Conservation (phyloP, 208 protist genomes). For the Vickermania ingenoplastis region DNA sequence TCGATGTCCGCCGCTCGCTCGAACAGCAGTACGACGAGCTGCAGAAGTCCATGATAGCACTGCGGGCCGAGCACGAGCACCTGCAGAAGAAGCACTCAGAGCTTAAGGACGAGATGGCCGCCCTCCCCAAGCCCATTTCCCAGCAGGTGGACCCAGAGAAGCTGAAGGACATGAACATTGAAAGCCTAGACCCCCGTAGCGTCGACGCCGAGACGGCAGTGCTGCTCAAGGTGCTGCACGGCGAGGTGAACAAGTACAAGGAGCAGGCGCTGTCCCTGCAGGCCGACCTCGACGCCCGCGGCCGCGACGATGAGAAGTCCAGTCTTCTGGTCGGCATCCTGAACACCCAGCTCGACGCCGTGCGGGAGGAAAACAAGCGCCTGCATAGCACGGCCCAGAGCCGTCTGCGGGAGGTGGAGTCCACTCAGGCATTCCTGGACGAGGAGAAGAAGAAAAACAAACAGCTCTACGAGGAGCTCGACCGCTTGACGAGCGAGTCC, state of each 20-base stretch:
- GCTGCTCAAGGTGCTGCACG: constrained; percentile 71
- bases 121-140: constrained; percentile 3
- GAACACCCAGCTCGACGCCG: constrained; percentile 75
- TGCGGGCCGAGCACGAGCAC: constrained; percentile 15
- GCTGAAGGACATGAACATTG: constrained; percentile 2
- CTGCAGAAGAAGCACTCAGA: constrained; percentile 18
- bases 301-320: constrained; percentile 74
- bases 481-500: constrained; percentile 30
- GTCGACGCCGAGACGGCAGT: constrained; percentile 61
- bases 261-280: constrained; percentile 46
- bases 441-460: constrained; percentile 30
- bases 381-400: constrained; percentile 42
- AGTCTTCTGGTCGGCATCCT: constrained; percentile 73
- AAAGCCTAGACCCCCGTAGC: constrained; percentile 10
- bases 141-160: constrained; percentile 1
- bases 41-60: constrained; percentile 5
- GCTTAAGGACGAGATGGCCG: constrained; percentile 2
- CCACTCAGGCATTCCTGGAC: constrained; percentile 34
- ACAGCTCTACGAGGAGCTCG: constrained; percentile 32
- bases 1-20: constrained; percentile 14
- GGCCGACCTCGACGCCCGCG: constrained; percentile 42
- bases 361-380: constrained; percentile 69
- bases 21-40: constrained; percentile 20
- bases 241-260: constrained; percentile 70
- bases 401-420: constrained; percentile 30